Evolutionary conservation across 2,329 filamentous ascomycete genomes (phyloP).

Genomic region (Incumbomyces delicatus): DNA sequence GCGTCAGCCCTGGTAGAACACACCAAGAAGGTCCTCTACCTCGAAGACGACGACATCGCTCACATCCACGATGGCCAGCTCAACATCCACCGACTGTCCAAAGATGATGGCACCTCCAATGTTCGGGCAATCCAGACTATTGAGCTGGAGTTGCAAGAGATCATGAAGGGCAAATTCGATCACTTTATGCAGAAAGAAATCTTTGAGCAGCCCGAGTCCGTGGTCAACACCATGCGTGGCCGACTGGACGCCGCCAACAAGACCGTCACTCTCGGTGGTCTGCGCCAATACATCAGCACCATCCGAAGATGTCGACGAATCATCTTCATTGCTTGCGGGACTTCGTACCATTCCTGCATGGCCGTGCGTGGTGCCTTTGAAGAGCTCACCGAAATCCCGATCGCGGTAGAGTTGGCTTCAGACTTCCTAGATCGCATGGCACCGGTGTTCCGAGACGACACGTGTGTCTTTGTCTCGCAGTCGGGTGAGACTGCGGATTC

Average conservation of each 20-base stretch:
- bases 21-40: constrained; percentile 99
- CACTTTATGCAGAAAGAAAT: constrained; percentile 99
- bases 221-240: constrained; percentile 99
- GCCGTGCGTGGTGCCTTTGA: constrained; percentile 96
- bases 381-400: constrained; percentile 95
- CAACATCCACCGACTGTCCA: constrained; percentile 96
- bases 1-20: constrained; percentile 98
- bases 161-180: constrained; percentile 99
- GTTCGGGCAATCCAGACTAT: constrained; percentile 97
- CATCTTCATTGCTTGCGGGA: constrained; percentile 98
- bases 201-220: constrained; percentile 98
- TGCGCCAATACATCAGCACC: constrained; percentile 91
- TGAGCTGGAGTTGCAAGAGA: constrained; percentile 97
- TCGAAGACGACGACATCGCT: constrained; percentile 98
- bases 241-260: constrained; percentile 90
- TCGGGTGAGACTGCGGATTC: constrained; percentile 98
- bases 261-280: constrained; percentile 87
- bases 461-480: constrained; percentile 96
- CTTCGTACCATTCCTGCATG: constrained; percentile 98
- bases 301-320: constrained; percentile 94
- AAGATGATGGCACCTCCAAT: constrained; percentile 93
- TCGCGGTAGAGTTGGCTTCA: constrained; percentile 90
- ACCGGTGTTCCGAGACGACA: constrained; percentile 98
- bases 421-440: constrained; percentile 96
- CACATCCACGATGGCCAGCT: constrained; percentile 98